phyloP scores from a whole-genome alignment of 169 alveolate species.

The Plasmodium malariae region DNA sequence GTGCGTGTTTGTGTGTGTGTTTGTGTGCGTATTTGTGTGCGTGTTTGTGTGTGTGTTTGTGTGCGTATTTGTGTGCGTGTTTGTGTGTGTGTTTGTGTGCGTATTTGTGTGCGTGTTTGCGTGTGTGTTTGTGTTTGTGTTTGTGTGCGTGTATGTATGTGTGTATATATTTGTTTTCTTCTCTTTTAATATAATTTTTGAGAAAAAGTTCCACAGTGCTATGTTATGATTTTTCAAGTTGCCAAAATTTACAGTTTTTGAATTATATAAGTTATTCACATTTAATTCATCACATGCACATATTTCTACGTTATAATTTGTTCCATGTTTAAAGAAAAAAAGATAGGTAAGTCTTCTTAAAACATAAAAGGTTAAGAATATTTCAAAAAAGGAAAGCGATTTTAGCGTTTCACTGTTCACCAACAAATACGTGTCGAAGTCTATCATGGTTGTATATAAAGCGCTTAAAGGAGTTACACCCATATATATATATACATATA shows the following conservation, averaged over 20 bases:
- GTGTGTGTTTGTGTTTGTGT: too few species aligned
- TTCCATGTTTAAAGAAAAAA: background rate
- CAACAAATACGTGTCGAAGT: slow-evolving; percentile 6
- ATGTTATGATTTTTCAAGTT: background rate
- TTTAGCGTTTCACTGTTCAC: slow-evolving; percentile 10
- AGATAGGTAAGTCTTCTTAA: background rate
- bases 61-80: too few species aligned
- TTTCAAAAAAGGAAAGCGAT: slow-evolving; percentile 23
- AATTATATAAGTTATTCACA: slow-evolving; percentile 27
- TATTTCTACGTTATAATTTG: slow-evolving; percentile 37
- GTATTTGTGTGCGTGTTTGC: too few species aligned
- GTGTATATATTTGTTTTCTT: background rate
- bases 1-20: too few species aligned
- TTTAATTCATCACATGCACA: slow-evolving; percentile 51
- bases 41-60: too few species aligned
- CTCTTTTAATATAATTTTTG: slow-evolving; percentile 7
- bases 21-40: too few species aligned
- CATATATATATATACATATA: background rate
- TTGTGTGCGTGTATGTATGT: too few species aligned
- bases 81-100: too few species aligned
- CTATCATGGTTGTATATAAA: slow-evolving; percentile 12
- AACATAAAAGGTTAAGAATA: slow-evolving; percentile 20
- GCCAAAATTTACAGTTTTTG: slow-evolving; percentile 24
- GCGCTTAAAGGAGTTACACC: background rate
- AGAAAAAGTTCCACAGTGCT: background rate